Evolutionary conservation across 108 stramenopile species (phyloP).

Genomic region (Pseudonitzschia delicatissima): DNA sequence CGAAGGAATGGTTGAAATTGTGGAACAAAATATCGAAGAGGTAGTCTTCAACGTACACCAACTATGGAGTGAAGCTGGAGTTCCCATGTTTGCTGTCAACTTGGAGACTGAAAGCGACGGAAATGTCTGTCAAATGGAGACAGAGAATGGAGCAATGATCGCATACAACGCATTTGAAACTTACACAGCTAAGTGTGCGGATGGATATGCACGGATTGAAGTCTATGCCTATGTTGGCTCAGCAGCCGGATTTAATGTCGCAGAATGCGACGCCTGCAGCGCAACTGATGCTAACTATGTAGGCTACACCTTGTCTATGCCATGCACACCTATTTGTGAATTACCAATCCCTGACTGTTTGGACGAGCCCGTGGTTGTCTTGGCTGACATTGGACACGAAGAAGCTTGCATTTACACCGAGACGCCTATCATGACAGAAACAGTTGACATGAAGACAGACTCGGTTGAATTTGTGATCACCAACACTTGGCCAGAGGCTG

Average conservation of each 20-base stretch:
- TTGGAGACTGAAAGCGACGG: background rate
- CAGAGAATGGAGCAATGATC: background rate
- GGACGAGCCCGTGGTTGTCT: background rate
- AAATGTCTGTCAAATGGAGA: background rate
- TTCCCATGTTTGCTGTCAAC: background rate
- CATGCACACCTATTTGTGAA: background rate
- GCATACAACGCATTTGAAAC: background rate
- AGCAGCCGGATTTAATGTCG: background rate
- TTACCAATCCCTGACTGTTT: background rate
- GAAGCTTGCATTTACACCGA: background rate
- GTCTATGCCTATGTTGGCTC: background rate
- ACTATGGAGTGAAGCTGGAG: background rate
- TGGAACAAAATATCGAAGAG: background rate
- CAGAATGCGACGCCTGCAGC: background rate
- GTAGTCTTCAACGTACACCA: background rate
- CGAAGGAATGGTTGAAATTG: background rate
- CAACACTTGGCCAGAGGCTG: background rate
- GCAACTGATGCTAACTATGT: background rate
- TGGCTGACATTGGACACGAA: conserved; percentile 12
- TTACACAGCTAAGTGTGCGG: background rate
- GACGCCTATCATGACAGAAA: conserved; percentile 2
- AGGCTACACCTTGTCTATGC: background rate
- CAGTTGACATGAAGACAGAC: background rate
- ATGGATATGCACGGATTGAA: background rate
- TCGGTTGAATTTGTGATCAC: background rate